Evolutionary conservation across 805 yeast genomes (phyloP).

Genomic region (Candida ortonii): DNA sequence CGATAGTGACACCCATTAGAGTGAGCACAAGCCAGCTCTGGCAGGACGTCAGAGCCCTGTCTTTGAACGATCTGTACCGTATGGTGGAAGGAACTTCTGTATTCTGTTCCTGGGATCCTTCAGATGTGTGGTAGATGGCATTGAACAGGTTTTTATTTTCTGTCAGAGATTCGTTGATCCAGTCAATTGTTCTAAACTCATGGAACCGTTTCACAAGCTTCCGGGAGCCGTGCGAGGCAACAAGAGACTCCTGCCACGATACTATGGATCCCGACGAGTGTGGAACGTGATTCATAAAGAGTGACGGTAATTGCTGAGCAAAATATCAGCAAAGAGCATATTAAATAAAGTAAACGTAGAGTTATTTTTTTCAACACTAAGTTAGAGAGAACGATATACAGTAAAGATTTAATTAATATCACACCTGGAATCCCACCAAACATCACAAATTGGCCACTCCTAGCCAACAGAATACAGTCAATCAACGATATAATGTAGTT

Average conservation of each 20-base stretch:
- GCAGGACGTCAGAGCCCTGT: conserved; percentile 35
- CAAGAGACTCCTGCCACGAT: conserved; percentile 24
- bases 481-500: neutral
- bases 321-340: neutral
- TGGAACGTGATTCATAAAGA: conserved; percentile 6
- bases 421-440: too few species aligned
- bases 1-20: conserved; percentile 71
- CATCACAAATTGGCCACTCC: too few species aligned
- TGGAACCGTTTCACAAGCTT: conserved; percentile 47
- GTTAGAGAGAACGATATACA: too few species aligned
- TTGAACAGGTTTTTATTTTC: conserved; percentile 38
- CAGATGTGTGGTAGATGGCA: conserved; percentile 15
- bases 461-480: neutral
- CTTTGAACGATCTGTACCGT: conserved; percentile 16
- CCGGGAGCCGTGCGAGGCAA: conserved; percentile 12
- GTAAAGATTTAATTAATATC: too few species aligned
- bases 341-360: too few species aligned
- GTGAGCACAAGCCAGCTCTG: conserved; percentile 76
- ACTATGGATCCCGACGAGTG: conserved; percentile 11
- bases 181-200: conserved; percentile 65
- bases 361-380: too few species aligned
- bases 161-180: conserved; percentile 59
- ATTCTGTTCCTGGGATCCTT: conserved; percentile 7
- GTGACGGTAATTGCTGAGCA: neutral
- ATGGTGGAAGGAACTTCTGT: conserved; percentile 8